Evolutionary conservation across 2,329 filamentous ascomycete genomes (phyloP), one percentile per base, ranked within the genome.

Genomic region (Botrytis tulipae): DNA sequence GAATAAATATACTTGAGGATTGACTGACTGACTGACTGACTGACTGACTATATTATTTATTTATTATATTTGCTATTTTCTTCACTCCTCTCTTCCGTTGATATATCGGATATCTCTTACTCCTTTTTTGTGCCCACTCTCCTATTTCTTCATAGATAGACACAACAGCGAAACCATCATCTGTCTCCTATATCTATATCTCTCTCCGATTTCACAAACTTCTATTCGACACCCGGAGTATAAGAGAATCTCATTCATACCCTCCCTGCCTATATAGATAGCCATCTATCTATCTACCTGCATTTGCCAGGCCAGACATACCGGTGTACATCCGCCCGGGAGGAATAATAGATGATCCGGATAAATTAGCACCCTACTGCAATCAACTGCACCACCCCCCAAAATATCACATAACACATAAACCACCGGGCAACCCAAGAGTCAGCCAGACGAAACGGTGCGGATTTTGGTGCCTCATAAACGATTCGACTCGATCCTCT

Each of bases 321-420:
- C 48, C 48, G 25, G 25, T 16, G n/a, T 54, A 51, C 51, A 68
- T 40, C 65, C 46, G 35, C 35, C 10, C 48, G 65, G 65, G 48
- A 57, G 48, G 65, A 57, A 68, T 32, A 68, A 68, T 32, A 68
- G 25, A 57, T 68, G 35, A 68, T 68, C 65, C 65, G 65, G 40
- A 54, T 22, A 22, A 68, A 57, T 68, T 57, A 68, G 8, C 32
- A 29, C 3, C 3, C 22, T 68, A 46, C 46, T 29, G 16, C 32
- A 54, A 51, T 51, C 63, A 37, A 51, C 44, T 18, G 44, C 44
- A 67, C 63, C 63, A 40, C 46, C 32, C 48, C 48, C 48, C 5
- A 51, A 51, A 51, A 67, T 48, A 25, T 67, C 63, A 40, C 32
- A 67, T 37, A 54, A n/a, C 48, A 51, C 48, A 51, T 51, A 51